Percentiles rank a stretch among this genome's conserved stretches.
Conservation (phyloP, 2,329 filamentous ascomycete species). For the Zymoseptoria tritici region DNA sequence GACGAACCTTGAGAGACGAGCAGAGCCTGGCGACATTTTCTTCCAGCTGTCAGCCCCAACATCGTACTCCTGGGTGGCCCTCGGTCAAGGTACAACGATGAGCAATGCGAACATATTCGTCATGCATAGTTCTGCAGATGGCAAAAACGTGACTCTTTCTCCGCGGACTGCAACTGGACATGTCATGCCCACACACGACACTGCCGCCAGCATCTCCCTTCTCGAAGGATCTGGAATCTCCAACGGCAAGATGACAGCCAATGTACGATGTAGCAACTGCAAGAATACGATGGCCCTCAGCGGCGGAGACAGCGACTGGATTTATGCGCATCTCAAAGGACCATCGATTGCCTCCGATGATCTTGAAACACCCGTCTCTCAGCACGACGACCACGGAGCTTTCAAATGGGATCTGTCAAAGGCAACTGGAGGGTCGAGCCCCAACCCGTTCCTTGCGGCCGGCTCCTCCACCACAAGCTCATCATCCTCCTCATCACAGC, state of each 20-base stretch:
- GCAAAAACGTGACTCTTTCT: conserved; percentile 51
- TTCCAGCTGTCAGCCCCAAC: conserved; percentile 49
- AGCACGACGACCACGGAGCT: conserved; percentile 37
- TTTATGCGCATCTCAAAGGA: conserved; percentile 42
- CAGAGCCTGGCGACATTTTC: conserved; percentile 47
- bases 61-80: conserved; percentile 45
- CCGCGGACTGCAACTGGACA: conserved; percentile 41
- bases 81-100: conserved; percentile 47
- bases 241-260: conserved; percentile 47
- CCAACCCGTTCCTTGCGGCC: conserved; percentile 34
- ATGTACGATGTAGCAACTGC: conserved; percentile 48
- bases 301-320: conserved; percentile 37
- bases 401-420: conserved; percentile 42
- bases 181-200: conserved; percentile 35
- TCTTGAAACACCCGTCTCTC: conserved; percentile 33
- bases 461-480: background rate
- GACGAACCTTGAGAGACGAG: conserved; percentile 27
- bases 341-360: conserved; percentile 41
- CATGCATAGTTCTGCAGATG: conserved; percentile 45
- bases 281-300: conserved; percentile 45
- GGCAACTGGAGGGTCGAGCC: conserved; percentile 42
- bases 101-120: conserved; percentile 51
- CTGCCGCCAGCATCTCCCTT: conserved; percentile 38
- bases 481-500: conserved; percentile 1
- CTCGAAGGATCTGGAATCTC: conserved; percentile 47